Conservation (phyloP, 495 filamentous ascomycete species). For the Penicillium herquei region DNA sequence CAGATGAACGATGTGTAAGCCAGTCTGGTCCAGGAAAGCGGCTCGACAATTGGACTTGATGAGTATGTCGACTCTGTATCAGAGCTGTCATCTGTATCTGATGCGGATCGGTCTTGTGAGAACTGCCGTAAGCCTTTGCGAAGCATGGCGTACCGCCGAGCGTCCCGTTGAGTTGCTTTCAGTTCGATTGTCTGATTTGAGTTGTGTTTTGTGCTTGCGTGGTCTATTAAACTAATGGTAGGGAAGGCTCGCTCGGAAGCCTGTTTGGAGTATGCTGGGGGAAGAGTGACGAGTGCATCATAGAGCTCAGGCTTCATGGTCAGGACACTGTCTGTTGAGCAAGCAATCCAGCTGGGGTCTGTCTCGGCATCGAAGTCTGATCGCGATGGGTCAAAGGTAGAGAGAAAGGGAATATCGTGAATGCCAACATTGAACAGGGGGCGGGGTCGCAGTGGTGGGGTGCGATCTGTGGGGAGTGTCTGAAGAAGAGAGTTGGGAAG, state of each 20-base stretch:
- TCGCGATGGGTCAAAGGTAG: conserved; percentile 34
- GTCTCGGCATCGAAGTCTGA: conserved; percentile 39
- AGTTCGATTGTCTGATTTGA: conserved; percentile 37
- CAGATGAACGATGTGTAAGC: conserved; percentile 94
- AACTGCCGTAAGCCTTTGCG: conserved; percentile 61
- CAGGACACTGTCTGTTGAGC: conserved; percentile 90
- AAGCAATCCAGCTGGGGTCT: conserved; percentile 81
- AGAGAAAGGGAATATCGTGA: conserved; percentile 82
- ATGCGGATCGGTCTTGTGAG: conserved; percentile 25
- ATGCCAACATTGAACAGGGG: conserved; percentile 89
- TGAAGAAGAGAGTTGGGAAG: conserved; percentile 65
- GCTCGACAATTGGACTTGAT: conserved; percentile 62
- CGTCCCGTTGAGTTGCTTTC: conserved; percentile 89
- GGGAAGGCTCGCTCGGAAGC: conserved; percentile 66
- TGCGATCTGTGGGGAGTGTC: conserved; percentile 38
- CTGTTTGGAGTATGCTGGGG: conserved; percentile 59
- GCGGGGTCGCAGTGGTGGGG: conserved; percentile 62
- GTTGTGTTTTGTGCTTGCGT: conserved; percentile 25
- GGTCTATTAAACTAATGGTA: conserved; percentile 48
- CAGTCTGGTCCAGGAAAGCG: conserved; percentile 81
- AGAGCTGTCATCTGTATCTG: conserved; percentile 31
- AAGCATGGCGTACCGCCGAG: conserved; percentile 75
- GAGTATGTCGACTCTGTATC: conserved; percentile 47
- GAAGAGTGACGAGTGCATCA: conserved; percentile 82
- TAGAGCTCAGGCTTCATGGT: conserved; percentile 80